Evolutionary conservation across 2,329 filamentous ascomycete species (phyloP), one percentile per base, ranked within the genome.

Genomic region (Blastomyces silverae): DNA sequence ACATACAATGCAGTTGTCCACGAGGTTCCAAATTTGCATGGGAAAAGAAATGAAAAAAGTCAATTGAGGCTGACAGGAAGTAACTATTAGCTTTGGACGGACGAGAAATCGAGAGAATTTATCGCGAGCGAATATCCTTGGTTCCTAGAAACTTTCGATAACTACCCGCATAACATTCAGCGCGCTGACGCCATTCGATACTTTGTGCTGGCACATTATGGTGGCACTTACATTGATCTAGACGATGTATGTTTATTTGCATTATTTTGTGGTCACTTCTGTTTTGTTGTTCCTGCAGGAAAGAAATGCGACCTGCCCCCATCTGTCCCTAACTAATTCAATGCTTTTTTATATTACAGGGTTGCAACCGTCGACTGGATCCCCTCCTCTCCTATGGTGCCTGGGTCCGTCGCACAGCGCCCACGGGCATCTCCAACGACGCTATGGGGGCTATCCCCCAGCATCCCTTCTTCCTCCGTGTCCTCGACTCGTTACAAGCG

Each of bases 341-440:
- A 58, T 44, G 37, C 17, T 37, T 37, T 58, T 5, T 22, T 46
- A 11, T 57, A n/a, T 58, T 59, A 15, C 60, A 87, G 85, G 88
- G 88, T 70, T 91, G 88, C 79, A 84, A 86, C 69, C 83, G 86
- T 65, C 83, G 83, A 61, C 81, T 90, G 59, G 88, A 90, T 71
- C 87, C 87, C 63, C 82, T 89, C 17, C 84, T 89, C 64, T 80
- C 82, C 61, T 90, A 89, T 75, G 85, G 85, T 22, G 86, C 88
- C 53, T 90, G 87, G 84, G 81, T 89, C 17, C 85, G 88, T 68
- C 85, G 86, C 68, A 92, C 90, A 0, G 79, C 83, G 2, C 90
- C 90, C 1, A 92, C 89, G 0, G 89, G 89, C 67, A 90, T 92
- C 70, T 89, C 87, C 69, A 92, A 92, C 79, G 89, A 92, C 71